These are phyloP conservation scores for Blastocystis sp. DNA, from an alignment of 352 stramenopile genomes.

Conservation along the genomic window DNA sequence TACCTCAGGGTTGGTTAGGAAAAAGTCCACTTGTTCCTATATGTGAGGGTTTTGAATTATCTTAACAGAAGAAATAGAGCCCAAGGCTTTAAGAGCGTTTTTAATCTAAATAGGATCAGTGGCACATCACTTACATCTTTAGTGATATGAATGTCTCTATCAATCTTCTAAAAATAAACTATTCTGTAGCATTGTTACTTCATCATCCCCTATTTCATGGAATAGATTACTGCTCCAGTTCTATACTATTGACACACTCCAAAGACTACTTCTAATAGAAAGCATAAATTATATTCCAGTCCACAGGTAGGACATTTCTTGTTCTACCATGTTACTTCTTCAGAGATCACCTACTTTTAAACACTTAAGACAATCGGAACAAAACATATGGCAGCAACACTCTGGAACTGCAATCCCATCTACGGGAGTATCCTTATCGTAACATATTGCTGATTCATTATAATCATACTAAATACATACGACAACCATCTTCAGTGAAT, in stretches of 20 bases:
- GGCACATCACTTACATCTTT: neutral
- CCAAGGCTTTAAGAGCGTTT: neutral
- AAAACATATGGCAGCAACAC: neutral
- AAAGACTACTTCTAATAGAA: neutral
- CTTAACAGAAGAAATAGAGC: neutral
- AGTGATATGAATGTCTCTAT: neutral
- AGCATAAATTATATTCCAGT: neutral
- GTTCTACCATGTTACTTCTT: neutral
- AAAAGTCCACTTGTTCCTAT: neutral
- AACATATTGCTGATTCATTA: neutral
- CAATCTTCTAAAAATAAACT: neutral
- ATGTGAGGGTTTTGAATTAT: neutral
- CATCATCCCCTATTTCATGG: too few relatives aligned
- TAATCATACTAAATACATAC: neutral
- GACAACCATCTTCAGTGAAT: neutral
- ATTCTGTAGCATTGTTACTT: too few relatives aligned
- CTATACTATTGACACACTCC: too few relatives aligned
- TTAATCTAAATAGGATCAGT: neutral
- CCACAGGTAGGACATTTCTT: neutral
- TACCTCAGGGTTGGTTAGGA: neutral
- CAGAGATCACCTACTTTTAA: neutral
- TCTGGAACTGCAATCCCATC: neutral
- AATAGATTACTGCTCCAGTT: too few relatives aligned
- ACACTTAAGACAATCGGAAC: neutral
- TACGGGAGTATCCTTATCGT: neutral